phyloP scores from a whole-genome alignment of 441 rosid species.

The Metrosideros polymorpha region DNA sequence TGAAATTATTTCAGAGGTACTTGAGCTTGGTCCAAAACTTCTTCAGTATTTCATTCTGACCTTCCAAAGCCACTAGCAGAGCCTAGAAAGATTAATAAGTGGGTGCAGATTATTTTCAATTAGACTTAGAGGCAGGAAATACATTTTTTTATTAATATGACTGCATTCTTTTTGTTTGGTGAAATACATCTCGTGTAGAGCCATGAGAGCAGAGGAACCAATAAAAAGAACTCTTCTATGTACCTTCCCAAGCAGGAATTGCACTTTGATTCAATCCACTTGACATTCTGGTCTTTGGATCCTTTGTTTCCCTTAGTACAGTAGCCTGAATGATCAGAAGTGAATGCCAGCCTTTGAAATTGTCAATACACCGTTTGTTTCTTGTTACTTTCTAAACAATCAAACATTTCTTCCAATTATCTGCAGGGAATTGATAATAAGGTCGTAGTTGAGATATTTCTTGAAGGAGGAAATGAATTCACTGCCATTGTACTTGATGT shows the following conservation, averaged over 20 bases:
- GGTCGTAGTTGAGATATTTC: slow-evolving; percentile 69
- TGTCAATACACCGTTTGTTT: neutral
- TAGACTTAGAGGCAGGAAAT: neutral
- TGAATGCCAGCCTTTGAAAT: neutral
- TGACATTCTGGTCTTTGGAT: neutral
- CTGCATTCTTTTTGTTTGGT: neutral
- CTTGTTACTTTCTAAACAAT: neutral
- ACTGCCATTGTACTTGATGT: slow-evolving; percentile 92
- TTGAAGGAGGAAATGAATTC: slow-evolving; percentile 82
- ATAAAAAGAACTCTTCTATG: neutral
- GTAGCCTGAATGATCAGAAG: neutral
- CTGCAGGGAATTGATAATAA: slow-evolving; percentile 78
- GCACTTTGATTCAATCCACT: neutral
- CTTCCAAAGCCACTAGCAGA: neutral
- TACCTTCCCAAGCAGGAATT: neutral
- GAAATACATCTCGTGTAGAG: neutral
- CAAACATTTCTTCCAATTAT: neutral
- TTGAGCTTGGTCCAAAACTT: neutral
- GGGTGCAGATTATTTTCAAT: neutral
- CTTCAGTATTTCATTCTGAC: neutral
- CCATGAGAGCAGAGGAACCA: neutral
- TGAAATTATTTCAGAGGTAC: slow-evolving; percentile 66
- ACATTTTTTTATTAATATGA: neutral
- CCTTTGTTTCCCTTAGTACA: neutral
- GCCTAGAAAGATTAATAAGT: neutral